Conservation (phyloP, 768 basidiomycete genomes). For the Clitopilus hobsonii region DNA sequence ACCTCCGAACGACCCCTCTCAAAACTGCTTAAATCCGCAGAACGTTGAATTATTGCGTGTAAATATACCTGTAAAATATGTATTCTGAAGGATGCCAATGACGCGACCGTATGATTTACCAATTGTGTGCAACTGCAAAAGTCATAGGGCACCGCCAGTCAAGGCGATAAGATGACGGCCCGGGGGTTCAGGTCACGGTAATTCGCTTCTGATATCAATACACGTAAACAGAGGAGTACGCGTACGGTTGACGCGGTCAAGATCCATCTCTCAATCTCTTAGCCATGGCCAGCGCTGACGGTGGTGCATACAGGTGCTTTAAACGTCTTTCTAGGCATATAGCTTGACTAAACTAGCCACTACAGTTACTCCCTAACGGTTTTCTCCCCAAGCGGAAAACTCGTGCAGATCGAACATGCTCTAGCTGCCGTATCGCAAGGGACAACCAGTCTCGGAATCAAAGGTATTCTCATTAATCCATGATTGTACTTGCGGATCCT, state of each 20-base stretch:
- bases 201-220: no score
- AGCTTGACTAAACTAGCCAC: constrained; percentile 6
- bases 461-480: constrained; percentile 55
- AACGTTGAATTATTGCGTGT: constrained; percentile 8
- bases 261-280: constrained; percentile 5
- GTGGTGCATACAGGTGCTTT: constrained; percentile 70
- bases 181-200: no score
- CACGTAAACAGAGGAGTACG: constrained; percentile 17
- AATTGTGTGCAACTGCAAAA: no score
- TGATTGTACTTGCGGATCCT: constrained; percentile 11
- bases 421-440: constrained; percentile 94
- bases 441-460: constrained; percentile 96
- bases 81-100: no score
- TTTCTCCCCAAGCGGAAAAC: constrained; percentile 98
- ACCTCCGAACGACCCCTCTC: constrained; percentile 79
- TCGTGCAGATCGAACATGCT: constrained; percentile 99
- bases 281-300: constrained; percentile 76
- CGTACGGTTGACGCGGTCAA: constrained; percentile 8
- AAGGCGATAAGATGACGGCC: no score
- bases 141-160: no score
- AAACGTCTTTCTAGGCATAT: constrained; percentile 7
- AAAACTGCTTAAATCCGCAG: constrained; percentile 25
- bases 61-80: constrained; percentile 2
- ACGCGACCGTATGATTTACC: no score
- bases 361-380: constrained; percentile 96